Base-by-base conservation (phyloP, 148 eudicot genomes). In the Diospyros lotus region DNA sequence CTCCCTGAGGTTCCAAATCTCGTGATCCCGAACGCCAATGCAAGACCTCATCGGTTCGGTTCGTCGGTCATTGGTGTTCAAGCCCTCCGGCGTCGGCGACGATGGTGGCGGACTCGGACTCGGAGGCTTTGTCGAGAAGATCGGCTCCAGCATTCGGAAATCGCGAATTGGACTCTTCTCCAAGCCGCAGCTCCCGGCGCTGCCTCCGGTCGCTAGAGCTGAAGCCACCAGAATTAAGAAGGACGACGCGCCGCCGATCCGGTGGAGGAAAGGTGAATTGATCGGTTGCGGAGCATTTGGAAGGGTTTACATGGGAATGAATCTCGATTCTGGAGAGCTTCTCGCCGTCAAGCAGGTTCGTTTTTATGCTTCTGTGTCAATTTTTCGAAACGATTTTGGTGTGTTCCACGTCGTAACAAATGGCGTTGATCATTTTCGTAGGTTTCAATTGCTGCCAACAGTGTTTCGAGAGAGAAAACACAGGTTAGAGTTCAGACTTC, bases 241-340 rank as follows among this genome's bases (percentile, higher is more conserved):
- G 43, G 89, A 88, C 8, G 93, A 82, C 2, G 81, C 76, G 41
- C 78, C 88, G 8, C 68, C 76, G 58, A 87, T 92, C 78, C 85
- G 94, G 58, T 92, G 98, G 97, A 85, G 94, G 72, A 92, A 86
- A 72, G 97, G 98, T 45, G 96, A 92, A 68, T 78, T 94, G 84
- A 94, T 94, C 48, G 98, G 98, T 0, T 86, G 91, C 45, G 98
- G 98, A 1, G 98, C 97, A 0, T 94, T 94, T 75, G 98, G 98
- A 1, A 82, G 96, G 77, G 97, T 92, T 84, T 90, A 94, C 64
- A 94, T 92, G 98, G 98, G 98, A 48, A 89, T 94, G 97, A 94
- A 92, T 71, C 84, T 92, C 50, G 93, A 94, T 87, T 94, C 98
- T 1, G 98, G 98, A 1, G 98, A 94, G 79, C 83, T 94, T 1